Evolutionary conservation across 2,329 filamentous ascomycete species (phyloP).

Genomic region (Colletotrichum tofieldiae): DNA sequence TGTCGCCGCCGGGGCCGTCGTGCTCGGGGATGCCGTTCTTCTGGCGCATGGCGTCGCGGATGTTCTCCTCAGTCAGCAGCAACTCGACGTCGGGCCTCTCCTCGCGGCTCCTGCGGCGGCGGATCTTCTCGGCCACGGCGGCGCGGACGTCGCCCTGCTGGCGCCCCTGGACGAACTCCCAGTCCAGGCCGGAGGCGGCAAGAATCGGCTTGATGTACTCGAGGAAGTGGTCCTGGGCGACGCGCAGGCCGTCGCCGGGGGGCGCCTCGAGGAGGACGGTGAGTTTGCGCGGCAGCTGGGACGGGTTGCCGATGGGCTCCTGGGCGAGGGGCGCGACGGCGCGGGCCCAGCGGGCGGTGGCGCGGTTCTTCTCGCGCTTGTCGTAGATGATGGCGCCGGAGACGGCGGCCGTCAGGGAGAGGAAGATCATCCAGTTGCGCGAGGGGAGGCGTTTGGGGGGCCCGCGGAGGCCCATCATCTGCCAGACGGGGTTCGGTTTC

Average conservation of each 20-base stretch:
- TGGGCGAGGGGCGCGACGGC: conserved; percentile 87
- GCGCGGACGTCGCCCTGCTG: conserved; percentile 94
- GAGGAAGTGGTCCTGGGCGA: conserved; percentile 94
- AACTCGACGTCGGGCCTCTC: conserved; percentile 65
- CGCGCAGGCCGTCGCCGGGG: conserved; percentile 86
- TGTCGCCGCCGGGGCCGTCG: conserved; percentile 83
- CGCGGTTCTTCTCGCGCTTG: conserved; percentile 88
- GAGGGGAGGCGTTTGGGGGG: conserved; percentile 90
- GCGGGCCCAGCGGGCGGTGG: conserved; percentile 88
- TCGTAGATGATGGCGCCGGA: conserved; percentile 91
- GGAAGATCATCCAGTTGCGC: conserved; percentile 98
- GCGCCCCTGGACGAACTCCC: conserved; percentile 94
- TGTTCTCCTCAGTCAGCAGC: conserved; percentile 69
- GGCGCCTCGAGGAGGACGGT: conserved; percentile 90
- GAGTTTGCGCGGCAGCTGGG: conserved; percentile 84
- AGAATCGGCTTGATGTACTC: conserved; percentile 96
- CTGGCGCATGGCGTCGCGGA: conserved; percentile 75
- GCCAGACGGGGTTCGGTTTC: conserved; percentile 79
- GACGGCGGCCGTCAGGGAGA: conserved; percentile 83
- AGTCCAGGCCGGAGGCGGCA: conserved; percentile 91
- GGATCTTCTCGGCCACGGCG: conserved; percentile 87
- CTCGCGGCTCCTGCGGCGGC: conserved; percentile 76
- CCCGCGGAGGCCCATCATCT: conserved; percentile 88
- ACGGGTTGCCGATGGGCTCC: conserved; percentile 78
- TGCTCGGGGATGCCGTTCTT: conserved; percentile 80